Conservation (phyloP, 352 stramenopile species). For the Thalassiosira hispida region DNA sequence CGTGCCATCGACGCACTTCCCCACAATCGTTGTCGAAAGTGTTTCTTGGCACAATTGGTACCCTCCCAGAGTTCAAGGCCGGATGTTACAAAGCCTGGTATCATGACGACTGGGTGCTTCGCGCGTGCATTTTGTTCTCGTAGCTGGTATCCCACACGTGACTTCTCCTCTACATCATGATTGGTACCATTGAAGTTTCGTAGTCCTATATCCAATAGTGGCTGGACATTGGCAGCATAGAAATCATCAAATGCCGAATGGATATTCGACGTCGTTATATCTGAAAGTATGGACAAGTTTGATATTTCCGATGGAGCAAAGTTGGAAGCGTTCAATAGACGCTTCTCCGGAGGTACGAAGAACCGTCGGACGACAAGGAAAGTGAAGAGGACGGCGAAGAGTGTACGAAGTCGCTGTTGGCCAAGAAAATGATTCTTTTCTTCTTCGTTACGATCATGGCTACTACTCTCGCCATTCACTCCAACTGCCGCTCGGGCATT, state of each 20-base stretch:
- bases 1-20: slow-evolving; percentile 87
- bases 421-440: too few species aligned
- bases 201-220: slow-evolving; percentile 34
- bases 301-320: not conserved
- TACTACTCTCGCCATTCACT: too few species aligned
- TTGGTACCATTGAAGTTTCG: slow-evolving; percentile 31
- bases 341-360: not conserved
- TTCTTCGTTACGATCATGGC: too few species aligned
- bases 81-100: slow-evolving; percentile 93
- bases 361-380: slow-evolving; percentile 1
- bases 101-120: slow-evolving; percentile 88
- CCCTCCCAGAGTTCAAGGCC: slow-evolving; percentile 93
- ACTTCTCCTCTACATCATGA: slow-evolving; percentile 23
- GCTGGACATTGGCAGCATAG: slow-evolving; percentile 39
- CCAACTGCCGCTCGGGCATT: slow-evolving; percentile 1
- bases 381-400: not conserved
- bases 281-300: not conserved
- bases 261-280: not conserved
- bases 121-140: slow-evolving; percentile 54
- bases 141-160: slow-evolving; percentile 40
- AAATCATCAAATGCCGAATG: slow-evolving; percentile 45
- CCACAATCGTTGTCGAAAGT: slow-evolving; percentile 94
- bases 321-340: too few species aligned
- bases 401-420: not conserved
- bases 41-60: slow-evolving; percentile 85